Conservation (phyloP, 371 early-diverging fungal genomes). For the Apophysomyces ossiformis region DNA sequence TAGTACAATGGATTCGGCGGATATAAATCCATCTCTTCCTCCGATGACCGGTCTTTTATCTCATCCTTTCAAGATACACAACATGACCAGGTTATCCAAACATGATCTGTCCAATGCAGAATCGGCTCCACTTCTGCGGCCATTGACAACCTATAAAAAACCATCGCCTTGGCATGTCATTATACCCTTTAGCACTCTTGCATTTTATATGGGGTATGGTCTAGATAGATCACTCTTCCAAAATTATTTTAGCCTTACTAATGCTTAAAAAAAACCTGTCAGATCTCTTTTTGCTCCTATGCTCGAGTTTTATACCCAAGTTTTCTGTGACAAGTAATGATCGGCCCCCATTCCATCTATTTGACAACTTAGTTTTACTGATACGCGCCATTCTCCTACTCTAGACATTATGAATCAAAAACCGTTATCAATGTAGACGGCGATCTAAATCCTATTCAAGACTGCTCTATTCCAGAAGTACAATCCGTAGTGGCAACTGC, state of each 20-base stretch:
- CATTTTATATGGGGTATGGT: conserved; percentile 31
- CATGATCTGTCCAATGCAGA: background rate
- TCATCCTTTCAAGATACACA: too few relatives aligned
- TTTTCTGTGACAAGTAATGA: conserved; percentile 43
- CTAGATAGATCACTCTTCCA: background rate
- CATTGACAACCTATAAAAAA: background rate
- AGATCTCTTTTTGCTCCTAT: conserved; percentile 38
- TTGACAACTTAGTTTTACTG: background rate
- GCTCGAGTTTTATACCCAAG: conserved; percentile 36
- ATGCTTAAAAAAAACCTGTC: background rate
- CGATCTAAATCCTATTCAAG: conserved; percentile 27
- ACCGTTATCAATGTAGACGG: conserved; percentile 6
- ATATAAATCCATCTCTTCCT: too few relatives aligned
- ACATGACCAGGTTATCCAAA: too few relatives aligned
- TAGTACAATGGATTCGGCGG: too few relatives aligned
- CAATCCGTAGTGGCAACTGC: conserved; percentile 42
- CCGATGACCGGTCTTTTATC: too few relatives aligned
- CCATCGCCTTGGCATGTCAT: conserved; percentile 40
- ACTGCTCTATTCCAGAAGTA: conserved; percentile 51
- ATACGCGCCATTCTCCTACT: too few relatives aligned
- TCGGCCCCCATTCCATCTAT: background rate
- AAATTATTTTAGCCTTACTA: background rate
- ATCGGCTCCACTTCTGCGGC: background rate
- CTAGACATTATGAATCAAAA: conserved; percentile 35
- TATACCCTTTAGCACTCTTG: conserved; percentile 24